phyloP scores from a whole-genome alignment of 495 filamentous ascomycete species.

The Aspergillus hancockii region DNA sequence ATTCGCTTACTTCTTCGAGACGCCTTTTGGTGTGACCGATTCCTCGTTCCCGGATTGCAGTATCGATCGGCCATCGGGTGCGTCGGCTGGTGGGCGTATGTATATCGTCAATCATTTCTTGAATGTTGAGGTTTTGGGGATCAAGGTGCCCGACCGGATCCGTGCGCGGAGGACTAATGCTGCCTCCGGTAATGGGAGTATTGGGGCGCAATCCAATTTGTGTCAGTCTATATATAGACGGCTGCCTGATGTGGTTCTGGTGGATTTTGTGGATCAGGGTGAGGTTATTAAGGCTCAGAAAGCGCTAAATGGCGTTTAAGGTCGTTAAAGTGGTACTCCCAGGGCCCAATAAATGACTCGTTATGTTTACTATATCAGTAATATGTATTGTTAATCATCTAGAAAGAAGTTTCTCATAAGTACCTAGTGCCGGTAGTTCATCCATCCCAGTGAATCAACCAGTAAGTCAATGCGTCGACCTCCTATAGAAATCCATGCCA shows the following conservation, averaged over 20 bases:
- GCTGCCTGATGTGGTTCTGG: constrained; percentile 60
- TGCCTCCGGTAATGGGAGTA: constrained; percentile 49
- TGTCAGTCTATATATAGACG: constrained; percentile 56
- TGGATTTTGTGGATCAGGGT: constrained; percentile 69
- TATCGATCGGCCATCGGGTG: constrained; percentile 59
- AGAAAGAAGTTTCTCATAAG: not conserved
- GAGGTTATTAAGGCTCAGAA: constrained; percentile 59
- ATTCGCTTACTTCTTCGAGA: constrained; percentile 74
- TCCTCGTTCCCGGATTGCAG: constrained; percentile 52
- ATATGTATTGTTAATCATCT: not conserved
- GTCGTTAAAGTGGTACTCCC: not conserved
- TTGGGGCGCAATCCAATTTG: constrained; percentile 55
- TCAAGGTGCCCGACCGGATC: constrained; percentile 57
- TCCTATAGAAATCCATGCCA: not conserved
- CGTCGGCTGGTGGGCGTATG: constrained; percentile 49
- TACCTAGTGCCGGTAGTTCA: not conserved
- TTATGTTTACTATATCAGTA: not conserved
- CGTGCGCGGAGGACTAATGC: constrained; percentile 59
- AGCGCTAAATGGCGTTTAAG: constrained; percentile 56
- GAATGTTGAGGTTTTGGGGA: constrained; percentile 42
- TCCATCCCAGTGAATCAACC: not conserved
- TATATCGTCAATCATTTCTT: constrained; percentile 58
- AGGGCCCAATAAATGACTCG: not conserved
- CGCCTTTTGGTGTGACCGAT: constrained; percentile 61
- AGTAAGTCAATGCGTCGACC: not conserved